These are phyloP conservation scores for Quercus variabilis DNA, from an alignment of 306 rosid genomes.

Conservation along the genomic window DNA sequence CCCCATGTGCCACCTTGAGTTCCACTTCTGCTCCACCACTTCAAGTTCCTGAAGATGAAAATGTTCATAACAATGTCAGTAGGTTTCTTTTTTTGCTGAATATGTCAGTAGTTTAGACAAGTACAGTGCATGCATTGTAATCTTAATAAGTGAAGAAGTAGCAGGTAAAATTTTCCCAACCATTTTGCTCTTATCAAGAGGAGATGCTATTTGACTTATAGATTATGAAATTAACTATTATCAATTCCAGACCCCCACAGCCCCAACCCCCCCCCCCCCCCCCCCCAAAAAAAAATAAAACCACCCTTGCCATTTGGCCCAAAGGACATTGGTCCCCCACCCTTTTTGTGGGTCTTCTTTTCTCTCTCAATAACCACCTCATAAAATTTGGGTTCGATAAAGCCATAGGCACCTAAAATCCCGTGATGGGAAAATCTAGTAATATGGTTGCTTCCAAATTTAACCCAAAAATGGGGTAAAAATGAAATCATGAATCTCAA, in stretches of 20 bases:
- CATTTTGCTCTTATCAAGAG: too few species aligned
- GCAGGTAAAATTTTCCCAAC: neutral
- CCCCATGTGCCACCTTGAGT: constrained; percentile 9
- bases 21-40: neutral
- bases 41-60: constrained; percentile 33
- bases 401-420: neutral
- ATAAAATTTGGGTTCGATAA: neutral
- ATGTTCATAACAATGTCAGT: neutral
- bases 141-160: neutral
- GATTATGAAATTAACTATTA: neutral
- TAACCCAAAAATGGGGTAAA: neutral
- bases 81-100: neutral
- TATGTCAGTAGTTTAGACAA: too few species aligned
- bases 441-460: neutral
- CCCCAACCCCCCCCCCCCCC: neutral
- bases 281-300: too few species aligned
- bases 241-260: neutral
- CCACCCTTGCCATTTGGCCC: too few species aligned
- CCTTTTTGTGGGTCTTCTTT: too few species aligned
- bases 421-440: neutral
- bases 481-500: neutral
- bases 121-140: neutral
- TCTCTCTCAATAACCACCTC: neutral
- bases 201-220: too few species aligned
- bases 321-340: too few species aligned